Conservation (phyloP, 2,329 filamentous ascomycete species). For the Sarocladium kiliense region DNA sequence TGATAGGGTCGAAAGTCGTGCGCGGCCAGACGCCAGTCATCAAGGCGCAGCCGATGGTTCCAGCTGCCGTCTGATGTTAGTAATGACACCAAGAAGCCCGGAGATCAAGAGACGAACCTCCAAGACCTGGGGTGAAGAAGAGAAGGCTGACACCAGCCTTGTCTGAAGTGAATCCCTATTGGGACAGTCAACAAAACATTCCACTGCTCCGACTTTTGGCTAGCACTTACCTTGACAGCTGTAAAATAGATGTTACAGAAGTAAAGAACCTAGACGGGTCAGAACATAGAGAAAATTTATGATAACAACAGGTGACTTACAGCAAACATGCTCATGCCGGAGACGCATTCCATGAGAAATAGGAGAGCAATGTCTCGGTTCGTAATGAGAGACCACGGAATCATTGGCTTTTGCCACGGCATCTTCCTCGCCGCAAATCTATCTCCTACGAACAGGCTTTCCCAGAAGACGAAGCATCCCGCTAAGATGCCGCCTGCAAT, state of each 20-base stretch:
- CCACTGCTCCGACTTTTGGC: neutral
- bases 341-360: conserved; percentile 56
- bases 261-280: conserved; percentile 50
- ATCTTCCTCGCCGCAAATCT: conserved; percentile 40
- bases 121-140: conserved; percentile 60
- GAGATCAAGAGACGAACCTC: conserved; percentile 29
- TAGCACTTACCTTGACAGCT: conserved; percentile 37
- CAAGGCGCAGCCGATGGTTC: conserved; percentile 53
- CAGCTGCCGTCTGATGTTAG: conserved; percentile 25
- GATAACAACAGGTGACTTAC: conserved; percentile 28
- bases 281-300: too few species aligned
- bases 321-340: conserved; percentile 49
- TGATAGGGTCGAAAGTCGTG: conserved; percentile 55
- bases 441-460: conserved; percentile 41
- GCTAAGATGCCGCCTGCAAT: conserved; percentile 36
- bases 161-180: conserved; percentile 41
- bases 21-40: conserved; percentile 56
- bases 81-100: neutral
- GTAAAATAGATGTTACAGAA: conserved; percentile 66
- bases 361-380: conserved; percentile 56
- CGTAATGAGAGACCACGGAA: conserved; percentile 54
- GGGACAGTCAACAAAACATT: neutral
- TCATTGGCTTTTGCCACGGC: conserved; percentile 55
- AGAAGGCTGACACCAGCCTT: conserved; percentile 53
- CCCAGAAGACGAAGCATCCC: conserved; percentile 32